Conservation (phyloP, 2,329 filamentous ascomycete species). For the Nothophaeocryptopus gaeumannii region DNA sequence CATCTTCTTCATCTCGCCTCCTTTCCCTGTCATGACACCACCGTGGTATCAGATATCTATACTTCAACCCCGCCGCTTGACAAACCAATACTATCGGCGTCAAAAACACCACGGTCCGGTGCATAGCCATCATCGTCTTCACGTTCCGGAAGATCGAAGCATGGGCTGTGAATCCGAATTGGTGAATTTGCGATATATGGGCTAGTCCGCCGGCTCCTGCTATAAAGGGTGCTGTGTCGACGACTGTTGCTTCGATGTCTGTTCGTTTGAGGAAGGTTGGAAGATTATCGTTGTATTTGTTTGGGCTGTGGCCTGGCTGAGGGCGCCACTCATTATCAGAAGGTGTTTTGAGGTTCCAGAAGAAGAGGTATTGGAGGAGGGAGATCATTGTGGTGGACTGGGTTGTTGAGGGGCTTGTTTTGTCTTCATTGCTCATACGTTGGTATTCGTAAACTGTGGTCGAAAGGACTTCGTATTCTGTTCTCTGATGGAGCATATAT, state of each 20-base stretch:
- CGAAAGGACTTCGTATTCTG: too few species aligned
- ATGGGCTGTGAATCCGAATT: conserved; percentile 30
- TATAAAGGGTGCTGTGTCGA: conserved; percentile 32
- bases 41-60: conserved; percentile 30
- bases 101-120: conserved; percentile 24
- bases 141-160: conserved; percentile 30
- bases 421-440: too few species aligned
- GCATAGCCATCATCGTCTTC: conserved; percentile 30
- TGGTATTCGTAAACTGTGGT: too few species aligned
- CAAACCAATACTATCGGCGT: conserved; percentile 25
- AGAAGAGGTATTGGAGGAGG: conserved; percentile 28
- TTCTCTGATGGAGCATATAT: too few species aligned
- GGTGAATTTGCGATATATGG: conserved; percentile 27
- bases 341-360: conserved; percentile 31
- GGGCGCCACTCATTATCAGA: conserved; percentile 33
- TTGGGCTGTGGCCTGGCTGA: conserved; percentile 20
- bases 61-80: conserved; percentile 28
- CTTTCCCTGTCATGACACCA: conserved; percentile 33
- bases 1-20: conserved; percentile 32
- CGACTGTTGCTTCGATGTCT: conserved; percentile 30
- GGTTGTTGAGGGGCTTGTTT: background rate
- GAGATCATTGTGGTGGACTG: conserved; percentile 5
- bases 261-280: conserved; percentile 24
- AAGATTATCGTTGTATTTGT: conserved; percentile 23
- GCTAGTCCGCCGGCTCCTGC: conserved; percentile 26